Evolutionary conservation across 305 asterid species (phyloP).

Genomic region (Fraxinus sp.): DNA sequence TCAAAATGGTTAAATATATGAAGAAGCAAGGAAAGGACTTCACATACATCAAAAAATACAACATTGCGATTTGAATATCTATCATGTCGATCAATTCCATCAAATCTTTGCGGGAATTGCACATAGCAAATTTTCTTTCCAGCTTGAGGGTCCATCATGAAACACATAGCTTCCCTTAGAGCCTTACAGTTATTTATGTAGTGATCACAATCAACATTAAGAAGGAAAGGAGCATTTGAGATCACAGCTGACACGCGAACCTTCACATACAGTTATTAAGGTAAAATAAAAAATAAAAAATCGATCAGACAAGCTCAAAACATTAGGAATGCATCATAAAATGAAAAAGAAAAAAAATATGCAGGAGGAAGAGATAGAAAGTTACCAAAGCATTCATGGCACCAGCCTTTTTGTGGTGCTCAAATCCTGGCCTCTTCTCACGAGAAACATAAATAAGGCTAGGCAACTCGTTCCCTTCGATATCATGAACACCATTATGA

Average conservation of each 20-base stretch:
- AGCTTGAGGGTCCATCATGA: conserved; percentile 96
- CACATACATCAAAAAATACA: conserved; percentile 88
- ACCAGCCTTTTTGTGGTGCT: conserved; percentile 96
- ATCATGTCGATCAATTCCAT: conserved; percentile 93
- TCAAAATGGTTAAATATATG: neutral
- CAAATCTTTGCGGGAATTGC: conserved; percentile 96
- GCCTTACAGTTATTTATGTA: conserved; percentile 95
- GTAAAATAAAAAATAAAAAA: neutral
- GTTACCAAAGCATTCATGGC: conserved; percentile 96
- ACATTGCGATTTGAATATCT: conserved; percentile 94
- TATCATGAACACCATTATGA: conserved; percentile 75
- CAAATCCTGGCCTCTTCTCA: conserved; percentile 95
- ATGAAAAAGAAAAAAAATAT: neutral
- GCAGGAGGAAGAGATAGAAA: conserved; percentile 1
- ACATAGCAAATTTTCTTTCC: conserved; percentile 96
- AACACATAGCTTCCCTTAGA: conserved; percentile 95
- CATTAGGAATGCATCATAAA: neutral
- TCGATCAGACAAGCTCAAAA: neutral
- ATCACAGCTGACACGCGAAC: conserved; percentile 90
- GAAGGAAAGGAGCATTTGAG: conserved; percentile 87
- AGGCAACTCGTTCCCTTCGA: conserved; percentile 89
- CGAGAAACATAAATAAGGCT: conserved; percentile 94
- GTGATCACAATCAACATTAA: conserved; percentile 98
- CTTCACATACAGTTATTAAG: conserved; percentile 34
- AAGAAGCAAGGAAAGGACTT: neutral